Conservation (phyloP, 139 green algal genomes). For the Chlorella sp. region DNA sequence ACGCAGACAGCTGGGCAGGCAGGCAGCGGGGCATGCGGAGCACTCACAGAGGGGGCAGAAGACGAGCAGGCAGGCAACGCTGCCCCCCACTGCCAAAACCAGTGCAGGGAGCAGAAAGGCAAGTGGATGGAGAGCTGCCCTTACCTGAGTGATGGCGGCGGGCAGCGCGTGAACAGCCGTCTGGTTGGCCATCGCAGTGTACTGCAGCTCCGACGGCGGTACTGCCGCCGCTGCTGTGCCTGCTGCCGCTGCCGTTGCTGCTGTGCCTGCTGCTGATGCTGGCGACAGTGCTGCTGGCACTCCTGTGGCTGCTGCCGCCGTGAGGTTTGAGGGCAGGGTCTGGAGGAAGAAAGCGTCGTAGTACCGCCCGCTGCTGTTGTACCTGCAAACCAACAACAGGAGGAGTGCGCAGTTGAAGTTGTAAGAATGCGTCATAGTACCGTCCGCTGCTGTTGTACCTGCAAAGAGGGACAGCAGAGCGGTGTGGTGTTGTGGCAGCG, state of each 20-base stretch:
- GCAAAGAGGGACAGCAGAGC: too few species aligned
- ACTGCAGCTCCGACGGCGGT: not conserved
- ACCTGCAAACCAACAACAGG: not conserved
- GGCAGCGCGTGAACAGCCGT: conserved; percentile 64
- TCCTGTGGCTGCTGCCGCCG: not conserved
- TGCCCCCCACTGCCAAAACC: too few species aligned
- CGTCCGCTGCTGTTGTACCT: too few species aligned
- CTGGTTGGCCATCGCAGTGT: conserved; percentile 54
- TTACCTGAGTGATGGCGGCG: conserved; percentile 45
- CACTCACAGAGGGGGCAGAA: too few species aligned
- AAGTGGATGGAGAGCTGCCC: not conserved
- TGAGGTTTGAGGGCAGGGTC: conserved; percentile 35
- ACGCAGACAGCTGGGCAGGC: too few species aligned
- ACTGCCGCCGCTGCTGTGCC: not conserved
- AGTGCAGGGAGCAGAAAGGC: not conserved
- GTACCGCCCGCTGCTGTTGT: conserved; percentile 12
- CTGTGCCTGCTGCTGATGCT: not conserved
- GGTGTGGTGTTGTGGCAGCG: too few species aligned
- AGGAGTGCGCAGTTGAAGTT: too few species aligned
- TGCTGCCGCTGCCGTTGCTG: not conserved
- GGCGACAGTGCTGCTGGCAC: not conserved
- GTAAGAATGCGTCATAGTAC: too few species aligned
- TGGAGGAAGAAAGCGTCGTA: conserved; percentile 74
- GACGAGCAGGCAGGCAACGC: too few species aligned
- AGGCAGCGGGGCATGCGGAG: too few species aligned